Base-by-base conservation (phyloP, 148 eudicot species). In the Rhododendron vialii region DNA sequence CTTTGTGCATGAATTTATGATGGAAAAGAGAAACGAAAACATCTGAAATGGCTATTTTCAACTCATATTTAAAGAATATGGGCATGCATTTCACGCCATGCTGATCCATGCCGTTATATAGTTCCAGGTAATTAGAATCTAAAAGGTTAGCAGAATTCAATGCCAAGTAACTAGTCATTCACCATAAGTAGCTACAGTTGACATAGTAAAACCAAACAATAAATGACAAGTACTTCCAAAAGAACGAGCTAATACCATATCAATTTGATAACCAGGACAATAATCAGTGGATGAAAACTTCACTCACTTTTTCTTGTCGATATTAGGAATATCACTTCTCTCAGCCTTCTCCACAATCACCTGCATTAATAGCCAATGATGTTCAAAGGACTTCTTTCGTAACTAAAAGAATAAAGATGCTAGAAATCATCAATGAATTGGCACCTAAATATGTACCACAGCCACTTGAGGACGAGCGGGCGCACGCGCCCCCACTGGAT, bases 311-410 rank as follows among this genome's bases (percentile, higher is more conserved):
- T 93, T 93, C 90, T 93, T 93, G 90, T 92, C 94, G 20, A 93
- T 93, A 38, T 90, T 93, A 22, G 95, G 94, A 86, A 93, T 93
- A 82, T 93, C 95, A 89, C 95, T 93, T 90, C 91, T 91, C 88
- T 91, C 95, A 9, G 95, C 95, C 88, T 93, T 93, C 91, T 93
- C 95, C 88, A 93, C 95, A 87, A 93, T 92, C 83, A 93, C 94
- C 95, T 93, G 69, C 35, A 12, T 82, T 61, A 63, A 57, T 36
- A 26, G 26, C 35, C 73, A 61, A 63, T 5, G 36, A 48, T 13
- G 36, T 79, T 79, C 59, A 14, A 47, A 48, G 24, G 30, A 50
- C 6, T n/a, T n/a, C 15, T 12, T 48, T 26, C n/a, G 2, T 26
- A 79, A 48, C 59, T n/a, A 79, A 26, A n/a, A 79, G 36, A 22